Evolutionary conservation across 2,329 filamentous ascomycete species (phyloP).

Genomic region (Colletotrichum karsti): DNA sequence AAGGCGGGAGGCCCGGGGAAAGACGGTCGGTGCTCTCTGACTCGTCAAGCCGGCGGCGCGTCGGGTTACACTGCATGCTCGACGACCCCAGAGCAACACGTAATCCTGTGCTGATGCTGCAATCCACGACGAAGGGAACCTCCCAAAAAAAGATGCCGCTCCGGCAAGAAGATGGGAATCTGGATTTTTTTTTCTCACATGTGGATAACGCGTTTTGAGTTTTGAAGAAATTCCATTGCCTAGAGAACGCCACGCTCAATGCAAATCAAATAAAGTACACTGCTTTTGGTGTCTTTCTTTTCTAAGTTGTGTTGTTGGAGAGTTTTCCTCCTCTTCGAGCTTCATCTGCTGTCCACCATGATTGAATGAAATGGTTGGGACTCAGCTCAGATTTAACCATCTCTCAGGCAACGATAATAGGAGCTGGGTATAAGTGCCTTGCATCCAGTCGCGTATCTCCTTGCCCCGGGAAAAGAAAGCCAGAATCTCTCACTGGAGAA

Average conservation of each 20-base stretch:
- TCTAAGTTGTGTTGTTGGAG: not conserved
- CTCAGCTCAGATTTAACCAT: slow-evolving; percentile 15
- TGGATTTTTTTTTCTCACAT: not conserved
- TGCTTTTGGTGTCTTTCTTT: slow-evolving; percentile 14
- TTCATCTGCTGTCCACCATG: not conserved
- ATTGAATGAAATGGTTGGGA: not conserved
- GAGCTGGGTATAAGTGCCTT: slow-evolving; percentile 29
- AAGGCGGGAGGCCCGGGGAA: slow-evolving; percentile 1
- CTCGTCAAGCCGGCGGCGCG: not conserved
- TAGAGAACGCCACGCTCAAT: slow-evolving; percentile 29
- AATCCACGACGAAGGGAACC: not conserved
- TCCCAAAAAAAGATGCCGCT: not conserved
- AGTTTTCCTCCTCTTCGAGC: not conserved
- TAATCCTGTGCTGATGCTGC: not conserved
- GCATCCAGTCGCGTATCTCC: slow-evolving; percentile 24
- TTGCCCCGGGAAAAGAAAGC: slow-evolving; percentile 1
- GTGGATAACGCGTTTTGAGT: not conserved
- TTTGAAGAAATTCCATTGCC: slow-evolving; percentile 21
- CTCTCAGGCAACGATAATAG: slow-evolving; percentile 20
- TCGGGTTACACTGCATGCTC: not conserved
- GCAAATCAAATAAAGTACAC: slow-evolving; percentile 23
- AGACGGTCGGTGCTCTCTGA: not conserved
- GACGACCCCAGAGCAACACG: not conserved
- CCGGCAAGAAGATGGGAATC: not conserved
- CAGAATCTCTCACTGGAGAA: slow-evolving; percentile 64